These are phyloP conservation scores for Acacia concinna DNA, from an alignment of 331 rosid genomes.

Conservation along the genomic window DNA sequence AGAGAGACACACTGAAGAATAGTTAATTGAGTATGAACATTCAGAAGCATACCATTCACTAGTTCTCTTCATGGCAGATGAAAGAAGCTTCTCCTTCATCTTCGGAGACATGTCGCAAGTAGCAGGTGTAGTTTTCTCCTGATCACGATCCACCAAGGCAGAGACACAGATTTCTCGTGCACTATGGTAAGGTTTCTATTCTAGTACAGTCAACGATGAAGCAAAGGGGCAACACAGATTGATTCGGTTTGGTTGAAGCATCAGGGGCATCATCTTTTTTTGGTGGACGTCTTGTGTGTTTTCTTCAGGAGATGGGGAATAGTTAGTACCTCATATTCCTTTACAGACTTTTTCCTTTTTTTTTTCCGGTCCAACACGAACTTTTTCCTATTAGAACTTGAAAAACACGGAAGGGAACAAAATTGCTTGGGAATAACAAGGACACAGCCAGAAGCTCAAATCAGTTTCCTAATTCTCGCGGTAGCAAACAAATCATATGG, in stretches of 20 bases:
- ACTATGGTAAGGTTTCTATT: conserved; percentile 14
- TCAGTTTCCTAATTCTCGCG: conserved; percentile 22
- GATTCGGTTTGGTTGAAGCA: not conserved
- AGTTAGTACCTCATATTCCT: not conserved
- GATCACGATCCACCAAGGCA: conserved; percentile 57
- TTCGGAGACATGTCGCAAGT: conserved; percentile 56
- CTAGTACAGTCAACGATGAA: not conserved
- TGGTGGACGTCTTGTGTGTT: not conserved
- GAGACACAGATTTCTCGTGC: conserved; percentile 28
- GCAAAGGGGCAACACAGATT: not conserved
- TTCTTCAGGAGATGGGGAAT: not conserved
- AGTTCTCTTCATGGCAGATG: conserved; percentile 86
- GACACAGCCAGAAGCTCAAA: conserved; percentile 38
- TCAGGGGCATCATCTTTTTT: not conserved
- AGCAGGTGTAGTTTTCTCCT: conserved; percentile 41
- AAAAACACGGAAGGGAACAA: conserved; percentile 1
- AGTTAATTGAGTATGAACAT: not conserved
- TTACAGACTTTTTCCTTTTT: not conserved
- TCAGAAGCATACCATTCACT: conserved; percentile 75
- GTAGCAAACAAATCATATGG: conserved; percentile 9
- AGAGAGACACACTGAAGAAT: not conserved
- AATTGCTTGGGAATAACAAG: conserved; percentile 22
- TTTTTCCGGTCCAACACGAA: not conserved
- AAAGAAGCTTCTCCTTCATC: conserved; percentile 75
- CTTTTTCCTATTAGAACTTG: not conserved